phyloP scores from a whole-genome alignment of 108 stramenopile species.

The Pseudonitzschia multistriata region DNA sequence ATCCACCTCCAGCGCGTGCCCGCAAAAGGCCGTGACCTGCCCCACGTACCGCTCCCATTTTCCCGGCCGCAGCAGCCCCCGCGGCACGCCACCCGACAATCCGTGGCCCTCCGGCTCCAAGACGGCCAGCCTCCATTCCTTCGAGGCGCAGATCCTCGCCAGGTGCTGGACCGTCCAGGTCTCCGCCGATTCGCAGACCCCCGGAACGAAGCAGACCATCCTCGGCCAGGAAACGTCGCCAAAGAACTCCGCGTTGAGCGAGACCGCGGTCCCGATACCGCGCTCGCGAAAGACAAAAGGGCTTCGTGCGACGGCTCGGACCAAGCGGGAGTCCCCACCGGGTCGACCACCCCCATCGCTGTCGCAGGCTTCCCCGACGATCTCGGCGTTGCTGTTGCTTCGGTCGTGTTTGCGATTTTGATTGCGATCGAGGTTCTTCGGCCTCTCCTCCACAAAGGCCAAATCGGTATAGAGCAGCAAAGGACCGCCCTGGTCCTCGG shows the following conservation, averaged over 20 bases:
- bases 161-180: constrained; percentile 46
- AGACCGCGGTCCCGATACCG: too few species aligned
- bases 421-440: too few species aligned
- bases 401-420: too few species aligned
- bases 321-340: too few species aligned
- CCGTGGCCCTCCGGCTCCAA: constrained; percentile 54
- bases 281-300: too few species aligned
- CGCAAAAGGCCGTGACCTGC: constrained; percentile 32
- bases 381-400: too few species aligned
- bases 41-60: constrained; percentile 22
- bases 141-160: constrained; percentile 18
- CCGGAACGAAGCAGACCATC: constrained; percentile 41
- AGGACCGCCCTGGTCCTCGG: too few species aligned
- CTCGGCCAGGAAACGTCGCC: not conserved
- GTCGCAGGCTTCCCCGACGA: too few species aligned
- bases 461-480: too few species aligned
- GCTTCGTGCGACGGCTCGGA: too few species aligned
- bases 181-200: constrained; percentile 57
- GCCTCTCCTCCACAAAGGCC: too few species aligned
- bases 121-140: constrained; percentile 32
- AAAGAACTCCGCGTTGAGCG: constrained; percentile 15
- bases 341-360: too few species aligned
- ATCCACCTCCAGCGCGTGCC: not conserved
- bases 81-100: constrained; percentile 28
- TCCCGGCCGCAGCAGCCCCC: constrained; percentile 15